These are phyloP conservation scores for Gracilaria vermiculophylla DNA, from an alignment of 23 red algal genomes.

Conservation along the genomic window DNA sequence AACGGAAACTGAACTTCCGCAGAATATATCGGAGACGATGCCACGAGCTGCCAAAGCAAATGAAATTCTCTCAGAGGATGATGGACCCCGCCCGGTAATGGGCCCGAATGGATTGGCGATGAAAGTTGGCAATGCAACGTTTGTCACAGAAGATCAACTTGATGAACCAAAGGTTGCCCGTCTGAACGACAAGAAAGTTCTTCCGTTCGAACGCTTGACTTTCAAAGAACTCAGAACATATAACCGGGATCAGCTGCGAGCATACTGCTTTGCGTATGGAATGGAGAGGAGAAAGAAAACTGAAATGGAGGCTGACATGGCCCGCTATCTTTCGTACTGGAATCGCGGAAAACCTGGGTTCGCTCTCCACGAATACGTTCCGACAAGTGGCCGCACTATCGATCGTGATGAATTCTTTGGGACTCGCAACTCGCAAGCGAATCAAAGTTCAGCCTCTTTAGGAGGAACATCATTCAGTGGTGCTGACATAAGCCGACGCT, in stretches of 20 bases:
- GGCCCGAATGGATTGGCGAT: constrained; percentile 29
- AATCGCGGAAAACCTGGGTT: constrained; percentile 62
- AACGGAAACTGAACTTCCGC: background rate
- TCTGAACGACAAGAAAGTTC: constrained; percentile 43
- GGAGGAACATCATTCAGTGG: constrained; percentile 6
- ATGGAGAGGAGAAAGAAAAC: constrained; percentile 65
- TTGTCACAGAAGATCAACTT: constrained; percentile 71
- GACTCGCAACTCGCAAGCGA: constrained; percentile 7
- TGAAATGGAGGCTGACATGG: constrained; percentile 82
- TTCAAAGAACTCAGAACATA: constrained; percentile 67
- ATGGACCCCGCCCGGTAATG: constrained; percentile 33
- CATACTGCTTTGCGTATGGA: constrained; percentile 69
- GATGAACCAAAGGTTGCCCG: constrained; percentile 42
- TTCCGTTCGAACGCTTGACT: constrained; percentile 70
- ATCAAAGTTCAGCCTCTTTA: background rate
- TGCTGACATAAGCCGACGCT: background rate
- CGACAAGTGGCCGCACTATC: constrained; percentile 13
- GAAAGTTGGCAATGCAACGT: constrained; percentile 43
- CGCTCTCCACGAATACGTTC: constrained; percentile 45
- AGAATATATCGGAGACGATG: background rate
- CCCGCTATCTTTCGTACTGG: constrained; percentile 65
- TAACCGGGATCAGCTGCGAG: constrained; percentile 71
- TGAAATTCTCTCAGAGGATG: background rate
- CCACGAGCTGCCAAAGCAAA: background rate
- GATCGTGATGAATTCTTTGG: constrained; percentile 22